Percentiles rank a stretch among this genome's conserved stretches.
phyloP scores from a whole-genome alignment of 1,284 basidiomycete genomes.

The Mycosarcoma maydis region DNA sequence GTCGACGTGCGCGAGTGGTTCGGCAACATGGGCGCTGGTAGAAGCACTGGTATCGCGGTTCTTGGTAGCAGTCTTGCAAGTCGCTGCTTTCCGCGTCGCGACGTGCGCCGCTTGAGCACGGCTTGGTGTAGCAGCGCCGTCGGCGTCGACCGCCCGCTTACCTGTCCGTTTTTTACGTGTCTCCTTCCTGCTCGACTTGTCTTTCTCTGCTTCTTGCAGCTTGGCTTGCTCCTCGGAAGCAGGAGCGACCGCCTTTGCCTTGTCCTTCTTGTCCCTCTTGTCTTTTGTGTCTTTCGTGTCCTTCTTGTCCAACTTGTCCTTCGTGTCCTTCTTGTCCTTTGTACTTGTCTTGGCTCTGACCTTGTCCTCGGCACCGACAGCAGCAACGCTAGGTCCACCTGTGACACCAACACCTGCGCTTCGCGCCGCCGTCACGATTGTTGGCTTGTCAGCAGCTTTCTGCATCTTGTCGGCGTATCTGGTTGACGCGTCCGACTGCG shows the following conservation, averaged over 20 bases:
- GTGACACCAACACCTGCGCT: constrained; percentile 1
- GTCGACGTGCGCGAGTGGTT: too few relatives aligned
- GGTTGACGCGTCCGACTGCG: constrained; percentile 31
- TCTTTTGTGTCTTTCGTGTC: neutral
- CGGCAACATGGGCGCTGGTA: too few relatives aligned
- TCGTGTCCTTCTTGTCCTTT: constrained; percentile 25
- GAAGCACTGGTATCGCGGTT: too few relatives aligned
- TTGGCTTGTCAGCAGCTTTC: constrained; percentile 10
- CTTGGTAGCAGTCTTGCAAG: too few relatives aligned
- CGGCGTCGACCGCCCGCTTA: too few relatives aligned
- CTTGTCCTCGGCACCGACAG: constrained; percentile 1
- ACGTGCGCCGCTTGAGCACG: too few relatives aligned
- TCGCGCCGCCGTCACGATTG: neutral
- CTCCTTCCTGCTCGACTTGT: too few relatives aligned
- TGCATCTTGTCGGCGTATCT: constrained; percentile 35
- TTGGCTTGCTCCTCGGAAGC: neutral
- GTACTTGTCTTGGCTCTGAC: constrained; percentile 7
- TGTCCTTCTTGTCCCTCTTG: constrained; percentile 14
- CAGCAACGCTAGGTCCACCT: neutral
- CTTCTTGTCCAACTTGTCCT: neutral
- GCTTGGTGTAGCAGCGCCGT: neutral
- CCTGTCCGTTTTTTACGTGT: too few relatives aligned
- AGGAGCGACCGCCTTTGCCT: constrained; percentile 5
- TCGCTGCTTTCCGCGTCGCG: too few relatives aligned
- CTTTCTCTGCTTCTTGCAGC: constrained; percentile 5